Evolutionary conservation across 2,329 filamentous ascomycete species (phyloP), one percentile per base, ranked within the genome.

Genomic region (Cryphonectria carpinicola): DNA sequence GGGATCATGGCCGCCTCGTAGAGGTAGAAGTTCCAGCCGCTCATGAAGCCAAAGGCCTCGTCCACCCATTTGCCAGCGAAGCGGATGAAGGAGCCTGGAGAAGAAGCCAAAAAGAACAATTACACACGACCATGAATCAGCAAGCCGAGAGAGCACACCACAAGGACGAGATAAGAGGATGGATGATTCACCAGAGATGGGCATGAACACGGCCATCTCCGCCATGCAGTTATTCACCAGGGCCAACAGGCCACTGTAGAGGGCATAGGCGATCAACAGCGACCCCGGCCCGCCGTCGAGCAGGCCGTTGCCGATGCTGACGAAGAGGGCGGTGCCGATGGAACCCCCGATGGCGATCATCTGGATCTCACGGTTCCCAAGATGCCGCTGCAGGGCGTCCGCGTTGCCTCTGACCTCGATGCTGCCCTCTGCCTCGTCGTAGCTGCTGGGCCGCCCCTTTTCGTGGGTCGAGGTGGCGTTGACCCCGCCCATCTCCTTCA

Each of bases 21-120:
- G 25, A 83, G 76, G 67, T 82, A 83, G 74, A 82, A 83, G 71
- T 82, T 83, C 80, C 80, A 83, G 41, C 81, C 81, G 8, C 79
- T 81, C 79, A 84, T 85, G 76, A 91, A 90, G 41, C 89, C 89
- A 22, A 88, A 82, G 11, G 89, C 84, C 35, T 91, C 89, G 77
- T 92, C 90, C 8, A 89, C 88, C 87, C 88, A 92, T 74, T 89
- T 83, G 28, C 88, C 89, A 11, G 88, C 88, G 75, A 91, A 84
- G 73, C 89, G 88, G 74, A 92, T 86, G 76, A 90, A 91, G 3
- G 87, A 87, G 73, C 89, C 71, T 72, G 52, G 0, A 22, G n/a
- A 39, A 39, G 2, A 39, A 39, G 3, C n/a, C n/a, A 28, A 28
- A 28, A 28, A 28, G 28, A 28, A 28, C 28, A 39, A 39, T 39